Evolutionary conservation across 345 rosid genomes (phyloP).

Genomic region (Heritiera littoralis): DNA sequence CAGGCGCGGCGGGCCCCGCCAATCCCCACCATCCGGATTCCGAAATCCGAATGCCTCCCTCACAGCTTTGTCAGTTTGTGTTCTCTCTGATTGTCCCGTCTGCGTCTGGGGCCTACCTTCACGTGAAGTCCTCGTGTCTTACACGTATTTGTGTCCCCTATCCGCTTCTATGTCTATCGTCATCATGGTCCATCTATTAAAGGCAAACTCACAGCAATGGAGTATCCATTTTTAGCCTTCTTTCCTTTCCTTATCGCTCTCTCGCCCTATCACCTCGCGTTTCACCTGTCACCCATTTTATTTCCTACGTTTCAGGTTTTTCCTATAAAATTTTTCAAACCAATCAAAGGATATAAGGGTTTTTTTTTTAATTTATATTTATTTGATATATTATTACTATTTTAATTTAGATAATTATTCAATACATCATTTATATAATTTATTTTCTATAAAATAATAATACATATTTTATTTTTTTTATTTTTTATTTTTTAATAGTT

Average conservation of each 20-base stretch:
- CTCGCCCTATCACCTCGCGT: background rate
- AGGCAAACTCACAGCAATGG: background rate
- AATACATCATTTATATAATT: too few species aligned
- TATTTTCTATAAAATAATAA: too few species aligned
- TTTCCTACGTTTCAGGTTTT: background rate
- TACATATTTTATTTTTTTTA: too few species aligned
- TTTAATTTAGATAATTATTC: too few species aligned
- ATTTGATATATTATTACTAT: too few species aligned
- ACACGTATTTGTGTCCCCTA: background rate
- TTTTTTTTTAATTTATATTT: too few species aligned
- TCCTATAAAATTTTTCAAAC: background rate
- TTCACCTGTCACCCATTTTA: background rate
- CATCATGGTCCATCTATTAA: background rate
- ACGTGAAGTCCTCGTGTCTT: slow-evolving; percentile 34
- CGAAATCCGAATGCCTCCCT: background rate
- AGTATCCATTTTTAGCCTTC: background rate
- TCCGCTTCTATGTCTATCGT: background rate
- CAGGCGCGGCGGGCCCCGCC: background rate
- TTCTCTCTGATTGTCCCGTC: background rate
- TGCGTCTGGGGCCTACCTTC: slow-evolving; percentile 23
- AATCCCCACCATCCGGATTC: background rate
- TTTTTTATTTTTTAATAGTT: too few species aligned
- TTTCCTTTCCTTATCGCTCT: background rate
- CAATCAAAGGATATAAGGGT: too few species aligned
- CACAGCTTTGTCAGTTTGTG: too few species aligned